Conservation (phyloP, 148 eudicot genomes). For the Fallopia convolvulus region DNA sequence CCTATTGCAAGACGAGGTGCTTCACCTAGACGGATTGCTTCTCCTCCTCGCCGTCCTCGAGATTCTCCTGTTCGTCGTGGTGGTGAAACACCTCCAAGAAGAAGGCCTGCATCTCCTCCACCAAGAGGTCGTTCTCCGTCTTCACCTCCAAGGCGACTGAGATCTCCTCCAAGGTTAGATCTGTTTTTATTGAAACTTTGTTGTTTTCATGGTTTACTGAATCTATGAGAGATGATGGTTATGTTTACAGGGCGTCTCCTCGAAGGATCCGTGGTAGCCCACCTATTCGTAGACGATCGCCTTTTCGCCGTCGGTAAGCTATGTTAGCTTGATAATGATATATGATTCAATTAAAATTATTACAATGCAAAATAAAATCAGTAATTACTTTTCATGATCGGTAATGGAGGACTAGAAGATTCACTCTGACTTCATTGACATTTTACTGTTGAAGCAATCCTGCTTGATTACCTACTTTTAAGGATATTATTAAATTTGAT, state of each 20-base stretch:
- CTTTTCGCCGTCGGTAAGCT: constrained; percentile 78
- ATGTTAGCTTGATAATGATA: neutral
- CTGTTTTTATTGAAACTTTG: neutral
- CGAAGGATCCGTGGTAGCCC: constrained; percentile 86
- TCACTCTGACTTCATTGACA: neutral
- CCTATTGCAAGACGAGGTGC: constrained; percentile 67
- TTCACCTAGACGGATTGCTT: constrained; percentile 60
- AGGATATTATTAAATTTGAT: neutral
- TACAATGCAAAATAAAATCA: no score
- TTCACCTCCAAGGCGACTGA: constrained; percentile 60
- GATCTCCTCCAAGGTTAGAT: constrained; percentile 74
- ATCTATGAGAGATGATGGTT: neutral
- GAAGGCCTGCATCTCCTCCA: constrained; percentile 77
- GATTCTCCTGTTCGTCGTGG: constrained; percentile 50
- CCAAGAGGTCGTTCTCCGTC: constrained; percentile 60
- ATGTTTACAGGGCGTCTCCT: constrained; percentile 62
- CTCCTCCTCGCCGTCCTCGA: constrained; percentile 65
- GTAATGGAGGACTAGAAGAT: neutral
- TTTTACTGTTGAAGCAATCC: neutral
- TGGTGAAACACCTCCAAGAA: constrained; percentile 73
- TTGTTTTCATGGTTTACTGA: neutral
- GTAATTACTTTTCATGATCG: neutral
- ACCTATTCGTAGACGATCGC: constrained; percentile 76
- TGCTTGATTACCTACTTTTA: no score
- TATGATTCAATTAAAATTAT: neutral